A percentile compares a stretch with the other conserved stretches of the same genome.
Conservation (phyloP, 163 green algal genomes). For the Chloromonas sp. region DNA sequence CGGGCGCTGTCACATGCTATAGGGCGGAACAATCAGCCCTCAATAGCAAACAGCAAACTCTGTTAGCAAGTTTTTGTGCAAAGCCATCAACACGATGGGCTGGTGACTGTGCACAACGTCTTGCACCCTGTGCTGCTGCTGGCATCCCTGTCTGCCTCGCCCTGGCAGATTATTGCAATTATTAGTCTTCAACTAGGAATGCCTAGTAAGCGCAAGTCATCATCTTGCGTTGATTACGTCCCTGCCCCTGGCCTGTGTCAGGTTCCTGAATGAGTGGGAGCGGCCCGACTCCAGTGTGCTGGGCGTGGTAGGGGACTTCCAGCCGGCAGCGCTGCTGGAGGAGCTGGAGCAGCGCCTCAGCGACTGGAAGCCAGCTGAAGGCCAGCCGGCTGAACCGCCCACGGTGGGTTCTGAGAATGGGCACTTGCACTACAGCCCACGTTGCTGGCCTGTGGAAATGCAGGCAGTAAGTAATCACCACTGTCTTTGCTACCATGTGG, state of each 20-base stretch:
- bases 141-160: background rate
- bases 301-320: constrained; percentile 75
- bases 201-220: background rate
- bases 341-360: constrained; percentile 53
- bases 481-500: no score
- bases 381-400: constrained; percentile 37
- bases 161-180: background rate
- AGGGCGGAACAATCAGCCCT: no score
- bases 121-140: background rate
- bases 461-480: no score
- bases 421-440: no score
- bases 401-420: constrained; percentile 4
- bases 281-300: constrained; percentile 71
- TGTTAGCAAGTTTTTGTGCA: no score
- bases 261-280: constrained; percentile 40
- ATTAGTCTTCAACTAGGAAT: background rate
- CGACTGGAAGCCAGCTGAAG: constrained; percentile 44
- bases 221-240: background rate
- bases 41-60: no score
- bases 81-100: no score
- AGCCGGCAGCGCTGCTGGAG: constrained; percentile 41
- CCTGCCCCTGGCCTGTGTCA: background rate
- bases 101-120: no score
- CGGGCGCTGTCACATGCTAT: no score
- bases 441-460: no score